Base-by-base conservation (phyloP, 805 yeast species). In the Starmerella asiatica region DNA sequence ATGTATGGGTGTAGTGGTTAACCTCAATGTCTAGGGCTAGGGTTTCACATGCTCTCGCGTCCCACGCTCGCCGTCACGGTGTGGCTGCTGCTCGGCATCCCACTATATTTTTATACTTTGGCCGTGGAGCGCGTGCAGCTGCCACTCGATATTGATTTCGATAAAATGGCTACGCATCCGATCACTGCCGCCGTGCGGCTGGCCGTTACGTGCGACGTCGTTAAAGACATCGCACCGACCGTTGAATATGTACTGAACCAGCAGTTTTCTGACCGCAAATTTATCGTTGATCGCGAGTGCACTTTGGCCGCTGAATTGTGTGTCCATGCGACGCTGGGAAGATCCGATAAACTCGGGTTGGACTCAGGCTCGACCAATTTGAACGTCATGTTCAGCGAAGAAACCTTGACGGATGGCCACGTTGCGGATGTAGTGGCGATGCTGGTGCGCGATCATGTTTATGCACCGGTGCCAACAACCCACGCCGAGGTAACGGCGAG, bases 161-260 rank as follows among this genome's bases (percentile, higher is more conserved):
- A 60, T 39, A 19, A 45, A 35, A 31, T 34, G n/a, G 28, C 40
- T 7, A 44, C 49, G 38, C 41, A 35, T 3, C 47, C 52, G 24
- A 36, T 58, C 15, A 34, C 30, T 12, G 40, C 57, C 12, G 37
- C 38, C 18, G 51, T 60, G 14, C 59, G 56, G 14, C 51, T 61
- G 2, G 53, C 51, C 24, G 43, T 64, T 9, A 31, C 29, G n/a
- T 65, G 39, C n/a, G 37, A 28, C 5, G 56, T 60, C 15, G 75
- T 76, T 48, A 86, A 88, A 0, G 94, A 84, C 55, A 52, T 84
- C 16, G 70, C 68, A 1, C 64, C 64, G 32, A 84, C 79, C 1
- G 53, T 69, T 1, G 69, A 70, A 43, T 50, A 64, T 11, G 71
- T 73, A 48, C 51, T 71, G 2, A 62, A 68, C 43, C 58, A 61